Evolutionary conservation across 1,284 basidiomycete genomes (phyloP).

Genomic region (Mycena citricolor): DNA sequence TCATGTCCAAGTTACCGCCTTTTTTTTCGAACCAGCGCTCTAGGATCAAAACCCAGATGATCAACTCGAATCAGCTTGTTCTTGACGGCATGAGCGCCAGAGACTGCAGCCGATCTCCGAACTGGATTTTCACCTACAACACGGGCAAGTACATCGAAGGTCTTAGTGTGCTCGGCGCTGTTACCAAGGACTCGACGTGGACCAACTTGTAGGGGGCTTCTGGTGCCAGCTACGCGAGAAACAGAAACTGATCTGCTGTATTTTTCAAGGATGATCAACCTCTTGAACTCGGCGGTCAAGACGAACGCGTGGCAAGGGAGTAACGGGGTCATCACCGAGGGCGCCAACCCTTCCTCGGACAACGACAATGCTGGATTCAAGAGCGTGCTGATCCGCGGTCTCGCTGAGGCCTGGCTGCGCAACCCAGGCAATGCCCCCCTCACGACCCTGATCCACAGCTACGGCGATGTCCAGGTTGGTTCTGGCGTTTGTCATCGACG

Average conservation of each 20-base stretch:
- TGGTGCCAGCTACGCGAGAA: too few relatives aligned
- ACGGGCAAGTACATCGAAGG: slow-evolving; percentile 53
- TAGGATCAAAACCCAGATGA: slow-evolving; percentile 45
- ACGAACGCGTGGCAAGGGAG: slow-evolving; percentile 42
- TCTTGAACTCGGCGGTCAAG: slow-evolving; percentile 41
- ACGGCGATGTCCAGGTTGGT: slow-evolving; percentile 49
- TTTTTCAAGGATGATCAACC: slow-evolving; percentile 37
- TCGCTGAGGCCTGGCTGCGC: slow-evolving; percentile 44
- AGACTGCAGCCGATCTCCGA: slow-evolving; percentile 44
- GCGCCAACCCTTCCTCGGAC: slow-evolving; percentile 36
- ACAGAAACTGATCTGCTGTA: too few relatives aligned
- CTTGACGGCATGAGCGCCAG: slow-evolving; percentile 46
- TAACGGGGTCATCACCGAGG: slow-evolving; percentile 52
- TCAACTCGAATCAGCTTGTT: slow-evolving; percentile 41
- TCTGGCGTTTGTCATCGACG: background rate
- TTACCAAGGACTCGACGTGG: slow-evolving; percentile 44
- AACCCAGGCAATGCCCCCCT: slow-evolving; percentile 37
- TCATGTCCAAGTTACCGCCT: background rate
- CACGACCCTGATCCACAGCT: slow-evolving; percentile 42
- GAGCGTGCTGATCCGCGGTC: slow-evolving; percentile 46
- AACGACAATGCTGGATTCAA: slow-evolving; percentile 53
- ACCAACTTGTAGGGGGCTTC: slow-evolving; percentile 38
- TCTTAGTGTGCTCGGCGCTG: slow-evolving; percentile 40
- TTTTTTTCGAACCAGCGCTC: background rate
- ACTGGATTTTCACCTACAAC: slow-evolving; percentile 52